These are phyloP conservation scores for Penicillium soppii DNA, from an alignment of 495 filamentous ascomycete species.

Conservation along the genomic window DNA sequence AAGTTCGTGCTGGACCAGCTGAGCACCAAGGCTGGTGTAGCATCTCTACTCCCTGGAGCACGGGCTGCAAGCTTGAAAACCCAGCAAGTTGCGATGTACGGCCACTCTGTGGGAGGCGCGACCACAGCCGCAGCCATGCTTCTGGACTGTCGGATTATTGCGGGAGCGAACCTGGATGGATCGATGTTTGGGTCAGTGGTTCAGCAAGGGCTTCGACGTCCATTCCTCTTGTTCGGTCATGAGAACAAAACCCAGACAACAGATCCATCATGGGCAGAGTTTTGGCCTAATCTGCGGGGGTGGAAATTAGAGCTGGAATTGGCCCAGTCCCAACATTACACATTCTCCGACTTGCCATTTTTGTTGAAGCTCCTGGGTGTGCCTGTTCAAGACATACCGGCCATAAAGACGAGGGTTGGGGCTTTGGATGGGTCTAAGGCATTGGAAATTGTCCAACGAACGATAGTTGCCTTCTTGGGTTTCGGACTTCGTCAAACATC, in stretches of 20 bases:
- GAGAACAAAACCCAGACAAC: conserved; percentile 15
- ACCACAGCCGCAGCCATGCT: conserved; percentile 41
- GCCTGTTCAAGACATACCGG: background rate
- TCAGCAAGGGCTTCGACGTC: conserved; percentile 18
- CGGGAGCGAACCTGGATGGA: conserved; percentile 51
- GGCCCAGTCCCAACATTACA: conserved; percentile 21
- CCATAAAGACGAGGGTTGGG: background rate
- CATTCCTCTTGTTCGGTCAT: conserved; percentile 32
- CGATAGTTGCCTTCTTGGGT: background rate
- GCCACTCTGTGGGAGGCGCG: conserved; percentile 58
- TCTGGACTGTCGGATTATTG: conserved; percentile 38
- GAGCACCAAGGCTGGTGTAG: conserved; percentile 6
- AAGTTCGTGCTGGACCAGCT: conserved; percentile 37
- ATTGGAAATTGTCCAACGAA: background rate
- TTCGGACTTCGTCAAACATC: background rate
- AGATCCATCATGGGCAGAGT: conserved; percentile 23
- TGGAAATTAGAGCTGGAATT: conserved; percentile 28
- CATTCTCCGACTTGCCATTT: conserved; percentile 49
- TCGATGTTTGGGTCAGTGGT: conserved; percentile 30
- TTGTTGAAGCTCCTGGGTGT: conserved; percentile 13
- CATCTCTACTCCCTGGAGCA: conserved; percentile 15
- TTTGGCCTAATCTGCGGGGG: conserved; percentile 25
- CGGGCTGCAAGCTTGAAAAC: background rate
- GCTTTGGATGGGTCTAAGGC: background rate
- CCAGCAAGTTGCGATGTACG: conserved; percentile 38